These are phyloP conservation scores for Cyathus striatus DNA, from an alignment of 768 basidiomycete genomes.

Conservation along the genomic window DNA sequence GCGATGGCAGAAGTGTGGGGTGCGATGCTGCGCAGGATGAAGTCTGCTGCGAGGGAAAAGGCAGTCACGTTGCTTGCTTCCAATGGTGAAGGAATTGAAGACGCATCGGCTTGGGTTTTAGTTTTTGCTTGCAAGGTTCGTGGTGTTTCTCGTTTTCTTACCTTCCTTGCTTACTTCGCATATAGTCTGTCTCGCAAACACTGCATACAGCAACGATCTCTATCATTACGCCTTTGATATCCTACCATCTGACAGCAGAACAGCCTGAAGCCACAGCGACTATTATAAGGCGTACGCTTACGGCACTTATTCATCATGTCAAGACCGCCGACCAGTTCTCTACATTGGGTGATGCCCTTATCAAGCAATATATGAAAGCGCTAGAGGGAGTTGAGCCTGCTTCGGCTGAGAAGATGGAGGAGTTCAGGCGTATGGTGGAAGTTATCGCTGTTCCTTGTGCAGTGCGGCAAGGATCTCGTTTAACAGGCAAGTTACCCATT, in stretches of 20 bases:
- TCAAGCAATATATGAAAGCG: slow-evolving; percentile 27
- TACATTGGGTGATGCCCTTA: slow-evolving; percentile 47
- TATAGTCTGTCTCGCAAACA: slow-evolving; percentile 75
- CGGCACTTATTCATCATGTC: slow-evolving; percentile 81
- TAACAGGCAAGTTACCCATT: slow-evolving; percentile 48
- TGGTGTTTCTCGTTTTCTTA: slow-evolving; percentile 3
- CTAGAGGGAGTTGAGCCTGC: slow-evolving; percentile 12
- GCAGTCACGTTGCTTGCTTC: slow-evolving; percentile 52
- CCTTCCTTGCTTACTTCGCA: not conserved
- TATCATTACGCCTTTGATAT: slow-evolving; percentile 54
- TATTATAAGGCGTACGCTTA: slow-evolving; percentile 67
- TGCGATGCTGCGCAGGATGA: slow-evolving; percentile 66
- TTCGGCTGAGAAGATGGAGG: slow-evolving; percentile 24
- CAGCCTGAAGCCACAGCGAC: slow-evolving; percentile 39
- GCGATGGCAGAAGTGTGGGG: slow-evolving; percentile 89
- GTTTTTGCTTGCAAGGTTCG: slow-evolving; percentile 76
- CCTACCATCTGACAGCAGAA: slow-evolving; percentile 42
- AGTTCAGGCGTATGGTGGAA: slow-evolving; percentile 48
- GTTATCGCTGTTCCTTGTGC: slow-evolving; percentile 51
- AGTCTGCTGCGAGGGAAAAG: slow-evolving; percentile 49
- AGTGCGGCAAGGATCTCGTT: slow-evolving; percentile 67
- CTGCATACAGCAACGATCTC: slow-evolving; percentile 72
- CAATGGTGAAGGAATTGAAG: slow-evolving; percentile 46
- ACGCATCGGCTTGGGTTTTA: slow-evolving; percentile 68
- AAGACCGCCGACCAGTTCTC: slow-evolving; percentile 63